phyloP scores from a whole-genome alignment of 2,329 filamentous ascomycete species.

The Geoglossum cookeanum region DNA sequence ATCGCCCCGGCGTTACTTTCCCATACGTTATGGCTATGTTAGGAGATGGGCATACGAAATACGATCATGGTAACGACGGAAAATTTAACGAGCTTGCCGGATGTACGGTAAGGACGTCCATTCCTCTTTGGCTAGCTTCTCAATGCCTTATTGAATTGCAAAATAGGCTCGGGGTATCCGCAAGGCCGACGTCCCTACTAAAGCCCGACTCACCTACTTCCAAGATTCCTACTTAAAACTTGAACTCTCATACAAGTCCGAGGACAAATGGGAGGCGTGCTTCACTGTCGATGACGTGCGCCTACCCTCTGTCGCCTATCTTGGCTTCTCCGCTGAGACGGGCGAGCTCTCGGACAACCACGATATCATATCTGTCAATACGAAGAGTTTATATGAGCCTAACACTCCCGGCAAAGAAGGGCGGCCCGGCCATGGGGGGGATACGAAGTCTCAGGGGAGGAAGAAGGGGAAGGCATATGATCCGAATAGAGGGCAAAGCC shows the following conservation, averaged over 20 bases:
- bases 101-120: conserved; percentile 45
- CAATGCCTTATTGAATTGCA: background rate
- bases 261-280: conserved; percentile 75
- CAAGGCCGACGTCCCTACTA: conserved; percentile 60
- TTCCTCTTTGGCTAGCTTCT: background rate
- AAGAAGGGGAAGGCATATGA: conserved; percentile 26
- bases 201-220: conserved; percentile 83
- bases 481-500: conserved; percentile 17
- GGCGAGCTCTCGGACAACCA: conserved; percentile 95
- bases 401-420: conserved; percentile 15
- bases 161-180: conserved; percentile 62
- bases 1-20: conserved; percentile 84
- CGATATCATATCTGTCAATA: conserved; percentile 74
- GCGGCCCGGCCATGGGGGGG: conserved; percentile 6
- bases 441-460: conserved; percentile 21
- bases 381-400: conserved; percentile 73
- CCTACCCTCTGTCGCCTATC: conserved; percentile 53
- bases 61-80: conserved; percentile 88
- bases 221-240: conserved; percentile 67
- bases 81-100: conserved; percentile 85
- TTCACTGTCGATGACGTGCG: conserved; percentile 52
- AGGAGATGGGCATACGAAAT: conserved; percentile 71
- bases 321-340: conserved; percentile 63
- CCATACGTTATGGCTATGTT: conserved; percentile 98
- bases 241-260: conserved; percentile 84